These are phyloP conservation scores for Vanderwaltozyma polyspora DNA, from an alignment of 805 yeast genomes.

Conservation along the genomic window DNA sequence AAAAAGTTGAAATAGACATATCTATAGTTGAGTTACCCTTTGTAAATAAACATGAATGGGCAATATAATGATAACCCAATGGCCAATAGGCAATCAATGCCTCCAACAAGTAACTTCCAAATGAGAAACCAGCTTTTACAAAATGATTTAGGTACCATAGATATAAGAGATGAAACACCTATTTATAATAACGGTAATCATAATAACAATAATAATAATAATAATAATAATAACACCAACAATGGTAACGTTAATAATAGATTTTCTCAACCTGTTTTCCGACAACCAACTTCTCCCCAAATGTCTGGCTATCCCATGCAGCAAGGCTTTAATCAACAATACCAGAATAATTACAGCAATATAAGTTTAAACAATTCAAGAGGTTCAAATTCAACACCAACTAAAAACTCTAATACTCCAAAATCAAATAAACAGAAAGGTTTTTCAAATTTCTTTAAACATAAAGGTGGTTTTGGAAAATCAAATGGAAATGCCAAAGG, in stretches of 20 bases:
- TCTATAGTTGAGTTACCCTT: too few relatives aligned
- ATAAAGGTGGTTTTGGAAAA: slow-evolving; percentile 7
- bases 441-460: slow-evolving; percentile 17
- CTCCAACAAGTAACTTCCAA: too few relatives aligned
- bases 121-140: slow-evolving; percentile 30
- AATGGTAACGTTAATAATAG: too few relatives aligned
- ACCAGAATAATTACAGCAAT: slow-evolving; percentile 2
- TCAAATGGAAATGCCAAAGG: slow-evolving; percentile 19
- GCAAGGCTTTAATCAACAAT: slow-evolving; percentile 6
- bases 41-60: too few relatives aligned
- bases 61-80: too few relatives aligned
- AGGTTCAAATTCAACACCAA: slow-evolving; percentile 5
- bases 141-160: slow-evolving; percentile 34
- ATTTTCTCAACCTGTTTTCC: too few relatives aligned
- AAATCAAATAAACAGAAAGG: slow-evolving; percentile 17
- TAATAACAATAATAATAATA: slow-evolving; percentile 1
- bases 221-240: slow-evolving; percentile 3
- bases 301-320: slow-evolving; percentile 3
- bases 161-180: slow-evolving; percentile 34
- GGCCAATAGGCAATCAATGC: too few relatives aligned
- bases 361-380: not conserved
- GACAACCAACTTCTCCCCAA: slow-evolving; percentile 2
- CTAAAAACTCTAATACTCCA: slow-evolving; percentile 10
- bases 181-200: slow-evolving; percentile 6
- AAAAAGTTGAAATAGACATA: too few relatives aligned